Evolutionary conservation across 805 yeast genomes (phyloP).

Genomic region (Zygotorulaspora sp.): DNA sequence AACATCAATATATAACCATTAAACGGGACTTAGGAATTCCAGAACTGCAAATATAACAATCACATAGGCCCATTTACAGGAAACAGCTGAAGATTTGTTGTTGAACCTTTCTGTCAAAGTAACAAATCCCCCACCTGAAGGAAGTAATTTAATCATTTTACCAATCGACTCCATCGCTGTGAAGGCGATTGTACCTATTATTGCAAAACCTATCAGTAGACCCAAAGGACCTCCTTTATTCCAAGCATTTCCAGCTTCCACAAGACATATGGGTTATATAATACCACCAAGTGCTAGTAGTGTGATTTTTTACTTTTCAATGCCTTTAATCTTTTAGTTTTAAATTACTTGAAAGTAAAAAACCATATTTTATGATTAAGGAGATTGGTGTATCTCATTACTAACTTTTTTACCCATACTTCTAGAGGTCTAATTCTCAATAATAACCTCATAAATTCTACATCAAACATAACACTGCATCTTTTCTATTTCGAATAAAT

Average conservation of each 20-base stretch:
- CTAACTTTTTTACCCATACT: too few species aligned
- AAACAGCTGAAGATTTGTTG: constrained; percentile 15
- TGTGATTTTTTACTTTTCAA: constrained; percentile 22
- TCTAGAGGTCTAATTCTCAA: too few species aligned
- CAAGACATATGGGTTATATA: constrained; percentile 30
- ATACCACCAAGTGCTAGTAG: constrained; percentile 34
- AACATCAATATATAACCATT: constrained; percentile 17
- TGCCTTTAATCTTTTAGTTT: too few species aligned
- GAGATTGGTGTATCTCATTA: too few species aligned
- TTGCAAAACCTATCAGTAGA: constrained; percentile 14
- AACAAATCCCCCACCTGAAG: constrained; percentile 52
- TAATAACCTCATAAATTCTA: too few species aligned
- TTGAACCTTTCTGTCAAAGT: constrained; percentile 40
- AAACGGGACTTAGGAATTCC: constrained; percentile 17
- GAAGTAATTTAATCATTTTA: constrained; percentile 31
- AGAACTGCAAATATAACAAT: constrained; percentile 40
- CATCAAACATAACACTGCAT: too few species aligned
- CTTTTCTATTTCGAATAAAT: too few species aligned
- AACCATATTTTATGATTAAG: too few species aligned
- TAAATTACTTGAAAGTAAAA: too few species aligned
- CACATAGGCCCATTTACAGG: constrained; percentile 13
- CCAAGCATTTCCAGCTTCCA: constrained; percentile 26
- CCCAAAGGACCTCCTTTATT: constrained; percentile 15
- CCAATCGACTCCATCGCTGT: constrained; percentile 19
- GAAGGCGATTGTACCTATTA: constrained; percentile 14